phyloP scores from a whole-genome alignment of 148 eudicot genomes.

The Nepenthes gracilis region DNA sequence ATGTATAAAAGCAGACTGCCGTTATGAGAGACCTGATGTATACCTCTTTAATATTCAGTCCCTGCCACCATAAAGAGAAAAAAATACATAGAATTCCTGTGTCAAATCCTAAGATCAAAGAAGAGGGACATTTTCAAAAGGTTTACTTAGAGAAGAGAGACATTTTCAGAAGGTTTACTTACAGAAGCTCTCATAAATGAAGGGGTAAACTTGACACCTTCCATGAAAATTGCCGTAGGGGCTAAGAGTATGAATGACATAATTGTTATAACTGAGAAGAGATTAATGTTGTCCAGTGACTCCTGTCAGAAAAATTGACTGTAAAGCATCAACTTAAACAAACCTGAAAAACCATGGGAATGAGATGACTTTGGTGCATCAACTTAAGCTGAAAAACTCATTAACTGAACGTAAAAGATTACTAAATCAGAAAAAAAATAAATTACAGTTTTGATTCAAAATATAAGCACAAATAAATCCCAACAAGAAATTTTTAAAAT shows the following conservation, averaged over 20 bases:
- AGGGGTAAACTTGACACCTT: constrained; percentile 90
- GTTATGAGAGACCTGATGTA: constrained; percentile 69
- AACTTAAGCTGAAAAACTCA: not conserved
- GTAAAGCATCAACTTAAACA: constrained; percentile 1
- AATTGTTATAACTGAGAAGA: constrained; percentile 88
- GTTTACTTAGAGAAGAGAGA: not conserved
- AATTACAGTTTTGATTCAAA: not conserved
- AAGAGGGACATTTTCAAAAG: not conserved
- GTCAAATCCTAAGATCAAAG: not conserved
- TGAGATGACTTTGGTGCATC: not conserved
- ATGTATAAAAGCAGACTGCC: constrained; percentile 92
- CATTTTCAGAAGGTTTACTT: constrained; percentile 17
- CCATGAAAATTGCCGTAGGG: constrained; percentile 57
- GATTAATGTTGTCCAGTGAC: constrained; percentile 83
- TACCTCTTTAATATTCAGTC: constrained; percentile 54
- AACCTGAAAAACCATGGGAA: not conserved
- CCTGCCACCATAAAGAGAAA: constrained; percentile 29
- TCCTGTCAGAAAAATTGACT: constrained; percentile 38
- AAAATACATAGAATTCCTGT: not conserved
- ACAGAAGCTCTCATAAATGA: constrained; percentile 70
- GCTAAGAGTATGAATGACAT: constrained; percentile 81
- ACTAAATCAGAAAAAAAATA: not conserved
- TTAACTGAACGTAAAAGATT: too few species aligned
- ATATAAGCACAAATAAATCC: too few species aligned
- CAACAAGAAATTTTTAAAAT: too few species aligned